phyloP scores from a whole-genome alignment of 2,329 filamentous ascomycete genomes.

The Fusarium hainanense region DNA sequence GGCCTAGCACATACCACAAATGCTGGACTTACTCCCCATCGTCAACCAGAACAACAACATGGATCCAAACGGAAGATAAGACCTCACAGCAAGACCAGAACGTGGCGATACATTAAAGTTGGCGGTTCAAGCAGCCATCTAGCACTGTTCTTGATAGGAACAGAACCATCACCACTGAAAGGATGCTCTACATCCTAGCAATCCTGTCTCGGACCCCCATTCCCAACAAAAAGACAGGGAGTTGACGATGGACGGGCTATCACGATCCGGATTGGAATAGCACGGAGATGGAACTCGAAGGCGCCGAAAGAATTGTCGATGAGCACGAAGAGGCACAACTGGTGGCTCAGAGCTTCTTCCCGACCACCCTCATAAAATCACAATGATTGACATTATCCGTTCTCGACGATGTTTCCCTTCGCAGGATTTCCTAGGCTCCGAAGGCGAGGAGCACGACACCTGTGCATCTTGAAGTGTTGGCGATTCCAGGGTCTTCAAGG shows the following conservation, averaged over 20 bases:
- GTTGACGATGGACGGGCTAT: accelerated
- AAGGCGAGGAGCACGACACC: too few relatives aligned
- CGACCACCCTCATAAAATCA: too few relatives aligned
- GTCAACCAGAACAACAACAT: not conserved
- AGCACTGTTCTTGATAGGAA: not conserved
- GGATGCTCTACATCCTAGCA: not conserved
- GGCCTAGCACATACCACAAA: not conserved
- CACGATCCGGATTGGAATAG: not conserved
- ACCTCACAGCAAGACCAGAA: not conserved
- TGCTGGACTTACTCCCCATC: not conserved
- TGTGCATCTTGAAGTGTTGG: not conserved
- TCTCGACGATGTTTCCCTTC: too few relatives aligned
- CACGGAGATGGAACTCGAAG: too few relatives aligned
- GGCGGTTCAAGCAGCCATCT: not conserved
- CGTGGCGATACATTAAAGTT: not conserved
- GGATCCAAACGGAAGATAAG: not conserved
- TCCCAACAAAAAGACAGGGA: not conserved
- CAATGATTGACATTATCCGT: too few relatives aligned
- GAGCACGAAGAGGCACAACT: too few relatives aligned
- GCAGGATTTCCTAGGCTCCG: accelerated
- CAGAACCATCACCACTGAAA: not conserved
- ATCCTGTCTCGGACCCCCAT: not conserved
- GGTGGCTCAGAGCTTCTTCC: too few relatives aligned
- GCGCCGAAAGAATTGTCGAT: too few relatives aligned
- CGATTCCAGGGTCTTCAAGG: not conserved